Evolutionary conservation across 2,329 filamentous ascomycete species (phyloP), one percentile per base, ranked within the genome.

Genomic region (Teratosphaeriaceae sp.): DNA sequence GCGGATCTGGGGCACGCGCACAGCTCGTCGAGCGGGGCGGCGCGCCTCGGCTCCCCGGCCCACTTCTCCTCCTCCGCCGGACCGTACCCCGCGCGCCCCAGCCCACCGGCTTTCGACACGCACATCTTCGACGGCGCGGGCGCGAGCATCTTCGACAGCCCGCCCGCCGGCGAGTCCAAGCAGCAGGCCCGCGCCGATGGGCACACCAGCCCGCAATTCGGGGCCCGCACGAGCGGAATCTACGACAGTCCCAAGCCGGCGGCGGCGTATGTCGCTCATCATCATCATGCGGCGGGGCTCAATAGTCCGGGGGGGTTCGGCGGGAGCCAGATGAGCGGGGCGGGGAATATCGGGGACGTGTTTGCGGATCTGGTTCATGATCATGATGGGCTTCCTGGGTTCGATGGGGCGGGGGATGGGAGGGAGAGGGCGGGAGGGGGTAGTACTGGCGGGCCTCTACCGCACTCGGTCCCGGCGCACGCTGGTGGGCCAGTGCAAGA

Each of bases 321-420:
- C 7, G 58, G 55, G 24, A 58, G 53, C 39, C 55, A 61, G 35
- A 57, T 56, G 31, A 53, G 50, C 19, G 51, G n/a, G n/a, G n/a
- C 50, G 9, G 54, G 51, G 18, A 52, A 55, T 38, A 57, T 61
- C 40, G 60, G 62, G 27, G 59, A 52, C 24, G 58, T 63, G 29
- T 65, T 65, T 47, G 59, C 57, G 7, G 62, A 65, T 30, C 52
- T 65, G 33, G 59, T 64, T 9, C 54, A 60, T 16, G 38, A 41
- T 24, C 38, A 41, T 16, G 38, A 41, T 34, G 38, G 38, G 27
- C 18, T 31, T 7, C 13, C 29, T 3, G 21, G 21, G 16, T 34
- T 33, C 12, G 38, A 41, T 34, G 38, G 23, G 16, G 15, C 24
- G 15, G 38, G 5, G 38, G 38, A 41, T 41, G 38, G 13, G 22